Base-by-base conservation (phyloP, 75 land plant genomes). In the Gnetum montanum region DNA sequence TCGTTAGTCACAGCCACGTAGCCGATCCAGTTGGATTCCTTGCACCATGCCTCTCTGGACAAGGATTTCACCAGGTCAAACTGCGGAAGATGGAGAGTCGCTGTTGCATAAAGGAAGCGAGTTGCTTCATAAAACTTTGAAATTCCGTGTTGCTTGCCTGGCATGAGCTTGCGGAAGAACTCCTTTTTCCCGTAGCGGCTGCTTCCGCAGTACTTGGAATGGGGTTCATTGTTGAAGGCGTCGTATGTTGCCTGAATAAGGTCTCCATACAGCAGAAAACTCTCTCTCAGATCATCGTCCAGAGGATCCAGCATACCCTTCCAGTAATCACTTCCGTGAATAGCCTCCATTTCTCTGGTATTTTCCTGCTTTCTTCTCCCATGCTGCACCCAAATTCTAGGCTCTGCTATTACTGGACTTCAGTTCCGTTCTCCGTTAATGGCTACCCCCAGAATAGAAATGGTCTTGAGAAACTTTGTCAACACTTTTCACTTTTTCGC, bases 21-120 rank as follows among this genome's bases (percentile, higher is more conserved):
- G 25, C 91, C 91, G 19, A 82, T 73, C 89, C 88, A 88, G 55
- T 84, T 84, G 37, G 85, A 82, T 59, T 85, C 86, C 6, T 60
- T 44, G 60, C 80, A 73, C 94, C 94, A 88, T 5, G 70, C 58
- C 55, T 85, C 80, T 23, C 79, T 43, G 19, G 87, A 72, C 26
- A 22, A 25, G 23, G 93, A 80, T 35, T 65, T 57, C 53, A 84
- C 35, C 8, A 72, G 36, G 57, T 72, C 46, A n/a, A 66, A 64
- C 3, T 62, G 60, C 0, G 71, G 71, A 5, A 67, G 25, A 46
- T 65, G 59, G 16, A 84, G 66, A 31, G 58, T 16, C 0, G 82
- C 63, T 22, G 91, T 83, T 43, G 79, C 83, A 65, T 90, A 90
- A 29, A 86, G 60, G 62, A 68, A 86, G 13, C 58, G 20, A 8